These are phyloP conservation scores for Priceomyces haplophilus DNA, from an alignment of 805 yeast species.

Conservation along the genomic window DNA sequence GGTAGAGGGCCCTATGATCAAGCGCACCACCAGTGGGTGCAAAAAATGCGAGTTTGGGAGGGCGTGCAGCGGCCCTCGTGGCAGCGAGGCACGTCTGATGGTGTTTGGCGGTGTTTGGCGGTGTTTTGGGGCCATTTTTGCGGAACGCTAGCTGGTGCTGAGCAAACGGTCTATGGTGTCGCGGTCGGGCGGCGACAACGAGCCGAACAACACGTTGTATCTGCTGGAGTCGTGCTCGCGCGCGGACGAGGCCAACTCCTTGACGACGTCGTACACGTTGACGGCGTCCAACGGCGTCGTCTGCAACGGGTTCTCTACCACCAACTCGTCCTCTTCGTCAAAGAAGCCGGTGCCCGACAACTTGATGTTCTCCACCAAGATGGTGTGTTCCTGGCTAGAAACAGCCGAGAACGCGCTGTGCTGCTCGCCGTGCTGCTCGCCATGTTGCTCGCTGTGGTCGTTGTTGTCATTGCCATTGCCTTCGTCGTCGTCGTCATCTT, in stretches of 20 bases:
- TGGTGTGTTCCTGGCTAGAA: constrained; percentile 23
- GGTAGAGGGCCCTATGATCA: too few species aligned
- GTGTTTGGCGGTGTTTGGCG: too few species aligned
- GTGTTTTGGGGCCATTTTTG: too few species aligned
- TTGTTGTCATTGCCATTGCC: constrained; percentile 10
- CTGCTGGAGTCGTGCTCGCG: constrained; percentile 45
- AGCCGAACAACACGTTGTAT: constrained; percentile 45
- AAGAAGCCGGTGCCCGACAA: constrained; percentile 17
- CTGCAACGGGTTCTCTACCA: constrained; percentile 71
- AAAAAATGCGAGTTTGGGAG: too few species aligned
- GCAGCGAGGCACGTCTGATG: too few species aligned
- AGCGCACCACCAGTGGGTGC: too few species aligned
- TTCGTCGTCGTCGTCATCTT: constrained; percentile 9
- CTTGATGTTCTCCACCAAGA: constrained; percentile 23
- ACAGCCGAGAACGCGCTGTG: too few species aligned
- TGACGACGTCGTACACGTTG: constrained; percentile 64
- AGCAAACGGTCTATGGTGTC: neutral
- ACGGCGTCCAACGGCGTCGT: constrained; percentile 74
- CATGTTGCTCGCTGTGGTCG: too few species aligned
- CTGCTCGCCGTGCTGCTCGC: too few species aligned
- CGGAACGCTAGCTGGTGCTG: neutral
- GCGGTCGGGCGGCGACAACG: constrained; percentile 8
- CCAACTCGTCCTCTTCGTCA: constrained; percentile 59
- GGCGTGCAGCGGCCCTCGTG: too few species aligned
- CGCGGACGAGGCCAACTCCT: constrained; percentile 48